A percentile compares a stretch with the other conserved stretches of the same genome.
These are phyloP conservation scores for Przewalskia tangutica DNA, from an alignment of 257 asterid species.

Conservation along the genomic window DNA sequence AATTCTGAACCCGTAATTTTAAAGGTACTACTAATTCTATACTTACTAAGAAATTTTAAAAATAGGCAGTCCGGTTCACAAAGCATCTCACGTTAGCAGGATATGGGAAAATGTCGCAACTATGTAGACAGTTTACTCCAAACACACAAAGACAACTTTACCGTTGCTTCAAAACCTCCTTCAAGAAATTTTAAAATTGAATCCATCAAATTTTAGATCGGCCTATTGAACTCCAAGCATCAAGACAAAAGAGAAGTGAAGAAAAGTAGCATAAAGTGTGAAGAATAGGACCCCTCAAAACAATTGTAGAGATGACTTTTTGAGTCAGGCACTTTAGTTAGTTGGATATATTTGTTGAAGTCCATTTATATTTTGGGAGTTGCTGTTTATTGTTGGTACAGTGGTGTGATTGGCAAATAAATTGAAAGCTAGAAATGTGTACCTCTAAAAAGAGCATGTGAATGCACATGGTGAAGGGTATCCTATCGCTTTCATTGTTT, in stretches of 20 bases:
- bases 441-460: slow-evolving; percentile 4
- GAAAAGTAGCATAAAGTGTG: not conserved
- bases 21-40: not conserved
- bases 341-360: not conserved
- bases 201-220: not conserved
- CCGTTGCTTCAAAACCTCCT: too few species aligned
- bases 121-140: too few species aligned
- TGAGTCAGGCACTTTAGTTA: not conserved
- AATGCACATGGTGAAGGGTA: not conserved
- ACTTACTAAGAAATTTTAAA: not conserved
- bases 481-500: not conserved
- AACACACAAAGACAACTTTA: too few species aligned
- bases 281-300: not conserved
- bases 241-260: not conserved
- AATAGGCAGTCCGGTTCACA: too few species aligned
- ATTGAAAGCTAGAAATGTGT: not conserved
- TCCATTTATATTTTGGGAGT: not conserved
- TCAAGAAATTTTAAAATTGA: not conserved
- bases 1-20: not conserved
- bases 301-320: not conserved
- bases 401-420: not conserved
- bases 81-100: too few species aligned
- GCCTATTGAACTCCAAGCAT: not conserved
- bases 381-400: not conserved
- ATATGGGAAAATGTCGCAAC: too few species aligned